Percentiles rank a stretch among this genome's conserved stretches.
These are phyloP conservation scores for Cyclotella baltica DNA, from an alignment of 108 stramenopile genomes.

Conservation along the genomic window DNA sequence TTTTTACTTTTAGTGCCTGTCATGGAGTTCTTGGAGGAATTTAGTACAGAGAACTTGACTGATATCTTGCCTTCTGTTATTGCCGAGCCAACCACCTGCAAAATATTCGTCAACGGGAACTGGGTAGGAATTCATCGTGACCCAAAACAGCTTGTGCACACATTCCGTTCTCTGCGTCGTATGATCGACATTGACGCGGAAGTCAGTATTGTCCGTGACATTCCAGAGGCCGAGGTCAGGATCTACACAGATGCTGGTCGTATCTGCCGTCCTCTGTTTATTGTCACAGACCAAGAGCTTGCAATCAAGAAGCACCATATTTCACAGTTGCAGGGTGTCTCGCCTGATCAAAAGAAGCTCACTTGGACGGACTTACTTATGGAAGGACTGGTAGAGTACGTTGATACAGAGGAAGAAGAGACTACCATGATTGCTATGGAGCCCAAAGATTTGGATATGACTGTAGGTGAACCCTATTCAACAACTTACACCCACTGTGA, in stretches of 20 bases:
- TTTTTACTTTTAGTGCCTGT: too few species aligned
- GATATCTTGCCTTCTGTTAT: slow-evolving; percentile 94
- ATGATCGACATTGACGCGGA: slow-evolving; percentile 96
- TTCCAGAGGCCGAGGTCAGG: slow-evolving; percentile 93
- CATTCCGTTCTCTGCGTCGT: slow-evolving; percentile 91
- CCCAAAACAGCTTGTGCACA: slow-evolving; percentile 90
- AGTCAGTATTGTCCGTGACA: slow-evolving; percentile 96
- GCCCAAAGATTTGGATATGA: slow-evolving; percentile 86
- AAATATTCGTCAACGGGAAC: slow-evolving; percentile 98
- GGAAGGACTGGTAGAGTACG: slow-evolving; percentile 96
- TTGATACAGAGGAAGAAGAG: slow-evolving; percentile 99
- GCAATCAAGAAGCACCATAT: slow-evolving; percentile 89
- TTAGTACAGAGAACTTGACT: slow-evolving; percentile 91
- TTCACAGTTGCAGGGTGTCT: slow-evolving; percentile 74
- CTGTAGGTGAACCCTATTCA: slow-evolving; percentile 86
- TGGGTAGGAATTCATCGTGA: slow-evolving; percentile 99
- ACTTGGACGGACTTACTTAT: slow-evolving; percentile 93
- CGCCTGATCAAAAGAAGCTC: slow-evolving; percentile 75
- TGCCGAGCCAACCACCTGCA: slow-evolving; percentile 93
- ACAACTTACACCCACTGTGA: slow-evolving; percentile 99
- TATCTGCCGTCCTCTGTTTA: slow-evolving; percentile 97
- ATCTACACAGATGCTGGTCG: slow-evolving; percentile 99
- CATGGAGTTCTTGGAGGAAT: slow-evolving; percentile 96
- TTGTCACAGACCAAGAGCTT: slow-evolving; percentile 88
- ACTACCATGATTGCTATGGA: slow-evolving; percentile 99